phyloP scores from a whole-genome alignment of 176 grass and related monocot genomes.

The Olyra latifolia region DNA sequence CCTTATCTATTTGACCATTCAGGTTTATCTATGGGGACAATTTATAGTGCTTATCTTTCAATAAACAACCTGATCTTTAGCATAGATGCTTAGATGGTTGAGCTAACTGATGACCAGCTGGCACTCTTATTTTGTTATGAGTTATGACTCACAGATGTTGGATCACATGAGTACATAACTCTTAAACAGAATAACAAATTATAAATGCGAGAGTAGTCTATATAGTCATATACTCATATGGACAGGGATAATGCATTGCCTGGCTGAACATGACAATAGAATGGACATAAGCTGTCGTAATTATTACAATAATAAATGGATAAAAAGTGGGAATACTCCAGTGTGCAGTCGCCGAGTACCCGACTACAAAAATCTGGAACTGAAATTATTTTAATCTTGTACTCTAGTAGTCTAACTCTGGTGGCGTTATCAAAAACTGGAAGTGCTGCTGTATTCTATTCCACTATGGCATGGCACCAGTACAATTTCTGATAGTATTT shows the following conservation, averaged over 20 bases:
- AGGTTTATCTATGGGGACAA: not conserved
- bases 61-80: not conserved
- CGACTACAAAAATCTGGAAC: not conserved
- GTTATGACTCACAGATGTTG: not conserved
- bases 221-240: not conserved
- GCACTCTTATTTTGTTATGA: not conserved
- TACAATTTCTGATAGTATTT: not conserved
- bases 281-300: not conserved
- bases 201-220: not conserved
- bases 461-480: not conserved
- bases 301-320: not conserved
- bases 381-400: not conserved
- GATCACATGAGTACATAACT: not conserved
- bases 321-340: slow-evolving; percentile 5
- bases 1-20: not conserved
- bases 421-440: not conserved
- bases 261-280: not conserved
- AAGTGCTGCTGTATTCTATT: not conserved
- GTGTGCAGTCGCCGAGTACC: not conserved
- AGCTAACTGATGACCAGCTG: not conserved
- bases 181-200: not conserved
- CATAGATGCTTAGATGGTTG: not conserved
- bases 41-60: not conserved
- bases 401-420: not conserved
- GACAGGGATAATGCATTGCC: not conserved